Base-by-base conservation (phyloP, 257 asterid species). In the Craterostigma plantagineum region DNA sequence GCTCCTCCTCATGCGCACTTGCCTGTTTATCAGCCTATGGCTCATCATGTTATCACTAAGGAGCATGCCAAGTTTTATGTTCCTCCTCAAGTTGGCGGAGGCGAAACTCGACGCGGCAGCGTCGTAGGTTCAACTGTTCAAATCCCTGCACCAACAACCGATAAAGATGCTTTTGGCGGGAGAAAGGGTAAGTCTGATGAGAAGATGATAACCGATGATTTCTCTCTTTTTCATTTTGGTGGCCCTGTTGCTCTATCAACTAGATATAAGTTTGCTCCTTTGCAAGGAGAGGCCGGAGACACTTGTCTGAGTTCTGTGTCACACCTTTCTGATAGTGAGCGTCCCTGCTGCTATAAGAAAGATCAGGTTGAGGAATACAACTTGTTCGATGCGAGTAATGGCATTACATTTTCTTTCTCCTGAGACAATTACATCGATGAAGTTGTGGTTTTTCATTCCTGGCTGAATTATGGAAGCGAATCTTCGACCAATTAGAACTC, bases 191-290 rank as follows among this genome's bases (percentile, higher is more conserved):
- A 73, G 61, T 40, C 62, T 13, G 63, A 54, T 59, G 30, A 52
- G 52, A 75, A 54, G 14, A 50, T 27, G 27, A 69, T 54, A 46
- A 68, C 57, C 42, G 59, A 69, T 35, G 91, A 74, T 46, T 83
- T 90, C 73, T 90, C 99, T 46, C 94, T 90, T 48, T 90, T 90
- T 69, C 95, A 83, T 65, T 79, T 71, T 61, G 92, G 93, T 36
- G 86, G 93, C 30, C 95, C 95, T 23, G 80, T 76, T 17, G 92
- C 73, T 58, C 64, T 73, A 62, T 71, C 92, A 9, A 57, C 82
- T 7, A 91, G 30, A 23, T 23, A 23, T 23, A 23, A 23, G 30
- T 23, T 73, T 64, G 68, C 92, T 7, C 55, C 82, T 6, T 90
- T n/a, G n/a, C n/a, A n/a, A n/a, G n/a, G n/a, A n/a, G n/a, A n/a